Base-by-base conservation (phyloP, 345 rosid species). In the Physaria fendleri region DNA sequence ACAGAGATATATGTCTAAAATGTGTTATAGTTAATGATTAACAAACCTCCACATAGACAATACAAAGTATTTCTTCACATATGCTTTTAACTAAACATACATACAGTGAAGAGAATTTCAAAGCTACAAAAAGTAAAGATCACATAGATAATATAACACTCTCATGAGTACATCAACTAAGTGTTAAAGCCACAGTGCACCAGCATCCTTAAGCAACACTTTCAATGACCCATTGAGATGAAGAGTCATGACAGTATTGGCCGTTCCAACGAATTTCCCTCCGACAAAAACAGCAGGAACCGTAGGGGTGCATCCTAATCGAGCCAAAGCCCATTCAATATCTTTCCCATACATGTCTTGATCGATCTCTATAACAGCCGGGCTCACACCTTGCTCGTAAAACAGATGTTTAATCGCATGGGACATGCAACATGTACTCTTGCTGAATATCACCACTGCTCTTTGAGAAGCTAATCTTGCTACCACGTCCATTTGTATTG, bases 371-470 rank as follows among this genome's bases (percentile, higher is more conserved):
- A 82, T 60, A 22, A 85, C 72, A 6, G 85, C 88, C 0, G 98
- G 96, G 75, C 87, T 81, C 67, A 84, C 95, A 1, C 90, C 96
- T 62, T 79, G 95, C 59, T 88, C 98, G 49, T 92, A 92, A 43
- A 92, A 92, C 71, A 92, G 56, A 23, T 90, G 74, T 74, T 92
- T 88, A 33, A 88, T 84, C 37, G 98, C 87, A 65, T 92, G 96
- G 78, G 90, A 69, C 95, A 92, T 85, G 77, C 88, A 84, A 71
- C 96, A 92, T 0, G 95, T 72, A 56, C 88, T 88, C 82, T 85
- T 88, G 82, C 96, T 88, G 82, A 88, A 92, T 39, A 88, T 92
- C 81, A 92, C 96, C 77, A 92, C 96, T n/a, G 95, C 95, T 77
- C 81, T 92, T 46, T 85, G 93, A 1, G 95, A 80, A 10, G 87